Percentiles rank a stretch among this genome's conserved stretches.
These are phyloP conservation scores for Juglanconis oblonga DNA, from an alignment of 2,329 filamentous ascomycete genomes.

Conservation along the genomic window DNA sequence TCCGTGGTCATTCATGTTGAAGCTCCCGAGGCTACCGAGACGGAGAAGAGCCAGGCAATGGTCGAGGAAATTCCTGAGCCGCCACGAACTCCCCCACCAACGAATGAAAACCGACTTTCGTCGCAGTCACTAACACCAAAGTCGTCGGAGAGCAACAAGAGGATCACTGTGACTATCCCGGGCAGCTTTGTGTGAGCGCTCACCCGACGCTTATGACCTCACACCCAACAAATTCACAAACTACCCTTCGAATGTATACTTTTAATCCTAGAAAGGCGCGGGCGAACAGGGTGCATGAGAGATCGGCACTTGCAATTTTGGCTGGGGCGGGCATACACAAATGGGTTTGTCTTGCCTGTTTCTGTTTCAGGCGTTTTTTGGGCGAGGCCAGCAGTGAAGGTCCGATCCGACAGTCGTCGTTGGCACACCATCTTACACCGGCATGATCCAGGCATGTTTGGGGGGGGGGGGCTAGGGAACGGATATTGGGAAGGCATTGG, in stretches of 20 bases:
- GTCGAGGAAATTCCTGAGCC: conserved; percentile 1
- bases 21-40: neutral
- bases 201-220: neutral
- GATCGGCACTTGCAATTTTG: conserved; percentile 2
- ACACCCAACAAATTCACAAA: neutral
- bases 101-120: conserved; percentile 13
- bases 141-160: conserved; percentile 4
- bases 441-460: neutral
- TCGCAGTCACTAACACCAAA: conserved; percentile 17
- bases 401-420: neutral
- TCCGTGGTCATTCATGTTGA: neutral
- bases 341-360: neutral
- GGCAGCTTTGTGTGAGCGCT: neutral
- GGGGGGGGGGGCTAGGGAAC: neutral
- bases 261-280: conserved; percentile 15
- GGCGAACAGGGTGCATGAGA: conserved; percentile 4
- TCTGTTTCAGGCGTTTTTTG: neutral
- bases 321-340: too few relatives aligned
- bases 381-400: neutral
- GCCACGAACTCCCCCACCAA: conserved; percentile 14
- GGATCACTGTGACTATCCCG: neutral
- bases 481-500: too few relatives aligned
- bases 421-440: neutral
- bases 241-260: conserved; percentile 14
- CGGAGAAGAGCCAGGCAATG: neutral